Evolutionary conservation across 1,139 yeast species (phyloP).

Genomic region (Magnusiomyces suaveolens): DNA sequence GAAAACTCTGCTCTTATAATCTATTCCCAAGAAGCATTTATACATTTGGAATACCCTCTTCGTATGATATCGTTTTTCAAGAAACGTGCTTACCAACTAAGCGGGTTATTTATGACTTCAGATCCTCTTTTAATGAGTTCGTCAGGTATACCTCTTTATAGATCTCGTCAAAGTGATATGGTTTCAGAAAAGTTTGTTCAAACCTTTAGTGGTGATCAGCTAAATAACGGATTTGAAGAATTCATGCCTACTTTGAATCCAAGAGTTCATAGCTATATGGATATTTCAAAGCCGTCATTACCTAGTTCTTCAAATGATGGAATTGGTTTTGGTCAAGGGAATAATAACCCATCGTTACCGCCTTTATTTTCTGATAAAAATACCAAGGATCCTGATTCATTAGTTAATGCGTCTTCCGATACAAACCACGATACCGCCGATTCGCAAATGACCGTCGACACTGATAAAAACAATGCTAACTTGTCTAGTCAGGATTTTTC

Average conservation of each 20-base stretch:
- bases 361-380: background rate
- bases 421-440: background rate
- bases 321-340: background rate
- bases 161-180: conserved; percentile 17
- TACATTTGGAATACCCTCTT: conserved; percentile 27
- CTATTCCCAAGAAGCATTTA: conserved; percentile 13
- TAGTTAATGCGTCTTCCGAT: too few relatives aligned
- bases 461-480: too few relatives aligned
- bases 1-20: conserved; percentile 8
- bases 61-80: conserved; percentile 31
- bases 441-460: too few relatives aligned
- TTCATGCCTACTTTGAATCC: conserved; percentile 10
- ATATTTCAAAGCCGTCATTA: conserved; percentile 8
- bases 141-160: conserved; percentile 19
- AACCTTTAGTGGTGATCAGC: conserved; percentile 17
- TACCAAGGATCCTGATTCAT: background rate
- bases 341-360: background rate
- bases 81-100: conserved; percentile 26
- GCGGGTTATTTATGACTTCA: conserved; percentile 25
- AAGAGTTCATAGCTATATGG: conserved; percentile 4
- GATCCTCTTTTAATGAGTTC: conserved; percentile 26
- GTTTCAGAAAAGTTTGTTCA: conserved; percentile 19
- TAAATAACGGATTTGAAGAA: background rate
- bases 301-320: conserved; percentile 10
- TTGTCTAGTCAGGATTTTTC: too few relatives aligned